A percentile compares a stretch with the other conserved stretches of the same genome.
phyloP scores from a whole-genome alignment of 495 filamentous ascomycete species.

The Xylaria longipes region DNA sequence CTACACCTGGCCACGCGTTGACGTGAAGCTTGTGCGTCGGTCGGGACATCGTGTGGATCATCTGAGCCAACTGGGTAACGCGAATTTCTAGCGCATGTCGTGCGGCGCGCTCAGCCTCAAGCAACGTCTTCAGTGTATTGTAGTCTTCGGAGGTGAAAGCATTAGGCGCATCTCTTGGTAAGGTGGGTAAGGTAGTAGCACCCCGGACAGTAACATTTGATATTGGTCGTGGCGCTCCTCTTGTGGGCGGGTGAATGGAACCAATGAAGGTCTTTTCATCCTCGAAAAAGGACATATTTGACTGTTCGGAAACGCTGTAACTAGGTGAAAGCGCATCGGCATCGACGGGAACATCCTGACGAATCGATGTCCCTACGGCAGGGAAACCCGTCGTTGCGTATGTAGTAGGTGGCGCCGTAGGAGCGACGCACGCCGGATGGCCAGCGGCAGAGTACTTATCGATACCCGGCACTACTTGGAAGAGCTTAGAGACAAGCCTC shows the following conservation, averaged over 20 bases:
- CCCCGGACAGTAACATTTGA: slow-evolving; percentile 52
- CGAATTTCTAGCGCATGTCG: slow-evolving; percentile 57
- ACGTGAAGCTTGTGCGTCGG: slow-evolving; percentile 38
- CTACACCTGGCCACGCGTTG: slow-evolving; percentile 29
- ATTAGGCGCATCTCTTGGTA: slow-evolving; percentile 41
- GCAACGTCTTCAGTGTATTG: slow-evolving; percentile 47
- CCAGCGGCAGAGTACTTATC: slow-evolving; percentile 34
- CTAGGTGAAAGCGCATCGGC: slow-evolving; percentile 35
- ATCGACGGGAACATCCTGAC: slow-evolving; percentile 33
- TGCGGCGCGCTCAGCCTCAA: slow-evolving; percentile 56
- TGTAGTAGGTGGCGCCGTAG: slow-evolving; percentile 34
- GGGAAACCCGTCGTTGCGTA: slow-evolving; percentile 38
- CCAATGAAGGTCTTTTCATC: slow-evolving; percentile 47
- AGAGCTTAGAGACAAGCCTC: slow-evolving; percentile 50
- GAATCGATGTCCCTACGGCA: slow-evolving; percentile 29
- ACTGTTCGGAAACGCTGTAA: slow-evolving; percentile 43
- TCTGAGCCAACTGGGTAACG: slow-evolving; percentile 54
- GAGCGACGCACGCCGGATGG: slow-evolving; percentile 27
- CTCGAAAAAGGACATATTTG: slow-evolving; percentile 50
- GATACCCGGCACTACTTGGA: slow-evolving; percentile 49
- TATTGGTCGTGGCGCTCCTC: slow-evolving; percentile 41
- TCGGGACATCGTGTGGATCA: slow-evolving; percentile 48
- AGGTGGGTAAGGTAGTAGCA: slow-evolving; percentile 48
- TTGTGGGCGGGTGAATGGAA: slow-evolving; percentile 45
- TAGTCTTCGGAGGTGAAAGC: slow-evolving; percentile 44